Evolutionary conservation across 176 grass and related monocot genomes (phyloP).

Genomic region (Aegilops umbellulata): DNA sequence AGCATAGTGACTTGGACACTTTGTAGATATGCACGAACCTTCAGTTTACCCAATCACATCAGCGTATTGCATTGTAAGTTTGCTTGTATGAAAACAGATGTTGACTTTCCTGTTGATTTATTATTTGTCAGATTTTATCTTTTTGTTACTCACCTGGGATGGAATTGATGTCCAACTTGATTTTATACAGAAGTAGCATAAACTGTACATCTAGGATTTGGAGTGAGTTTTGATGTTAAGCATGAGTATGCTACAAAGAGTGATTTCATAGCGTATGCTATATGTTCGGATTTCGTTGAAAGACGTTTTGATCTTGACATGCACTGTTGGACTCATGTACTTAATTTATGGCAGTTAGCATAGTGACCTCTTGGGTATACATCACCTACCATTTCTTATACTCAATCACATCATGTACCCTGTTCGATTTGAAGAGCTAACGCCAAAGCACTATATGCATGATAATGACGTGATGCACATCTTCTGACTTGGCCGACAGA

Average conservation of each 20-base stretch:
- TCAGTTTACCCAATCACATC: slow-evolving; percentile 15
- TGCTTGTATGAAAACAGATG: neutral
- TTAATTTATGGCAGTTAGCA: slow-evolving; percentile 15
- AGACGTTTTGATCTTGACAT: neutral
- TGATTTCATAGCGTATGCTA: neutral
- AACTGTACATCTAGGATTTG: neutral
- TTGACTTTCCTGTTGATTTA: neutral
- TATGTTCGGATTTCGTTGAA: neutral
- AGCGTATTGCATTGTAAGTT: slow-evolving; percentile 13
- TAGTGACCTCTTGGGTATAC: neutral
- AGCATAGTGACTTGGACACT: neutral
- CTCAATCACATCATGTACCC: slow-evolving; percentile 3
- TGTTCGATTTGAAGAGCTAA: slow-evolving; percentile 18
- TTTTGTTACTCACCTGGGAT: neutral
- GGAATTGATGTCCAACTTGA: neutral
- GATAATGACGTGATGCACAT: slow-evolving; percentile 19
- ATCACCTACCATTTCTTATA: neutral
- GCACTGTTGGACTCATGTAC: neutral
- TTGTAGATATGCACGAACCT: neutral
- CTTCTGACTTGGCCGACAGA: neutral
- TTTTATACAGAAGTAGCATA: neutral
- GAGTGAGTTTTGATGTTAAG: neutral
- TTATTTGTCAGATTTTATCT: neutral
- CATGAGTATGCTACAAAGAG: neutral
- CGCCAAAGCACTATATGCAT: neutral